Conservation (phyloP, 139 green algal genomes). For the Tetraselmis striata region DNA sequence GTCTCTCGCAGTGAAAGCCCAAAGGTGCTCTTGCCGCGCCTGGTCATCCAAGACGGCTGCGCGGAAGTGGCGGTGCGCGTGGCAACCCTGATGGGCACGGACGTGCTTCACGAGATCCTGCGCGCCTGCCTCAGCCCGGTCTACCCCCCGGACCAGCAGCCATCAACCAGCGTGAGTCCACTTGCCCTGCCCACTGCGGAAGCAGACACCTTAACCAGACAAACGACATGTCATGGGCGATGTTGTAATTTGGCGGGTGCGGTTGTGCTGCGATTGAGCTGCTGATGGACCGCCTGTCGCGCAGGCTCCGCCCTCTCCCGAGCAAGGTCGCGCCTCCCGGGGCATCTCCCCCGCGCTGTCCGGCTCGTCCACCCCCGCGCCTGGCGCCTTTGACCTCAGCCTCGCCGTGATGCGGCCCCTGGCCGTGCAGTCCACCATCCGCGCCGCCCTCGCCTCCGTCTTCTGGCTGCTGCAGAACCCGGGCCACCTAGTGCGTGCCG, state of each 20-base stretch:
- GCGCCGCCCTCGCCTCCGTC: background rate
- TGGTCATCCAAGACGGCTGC: background rate
- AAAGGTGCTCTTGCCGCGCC: background rate
- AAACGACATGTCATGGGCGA: too few relatives aligned
- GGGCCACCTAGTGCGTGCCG: background rate
- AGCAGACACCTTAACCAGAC: too few relatives aligned
- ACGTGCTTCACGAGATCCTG: background rate
- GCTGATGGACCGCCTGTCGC: too few relatives aligned
- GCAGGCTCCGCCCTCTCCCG: too few relatives aligned
- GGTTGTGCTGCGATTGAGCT: too few relatives aligned
- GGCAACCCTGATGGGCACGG: background rate
- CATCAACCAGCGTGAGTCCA: too few relatives aligned
- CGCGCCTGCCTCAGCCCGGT: background rate
- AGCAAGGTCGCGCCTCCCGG: too few relatives aligned
- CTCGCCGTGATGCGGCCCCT: background rate
- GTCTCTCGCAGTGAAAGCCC: background rate
- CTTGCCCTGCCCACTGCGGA: too few relatives aligned
- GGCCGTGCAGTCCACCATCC: background rate
- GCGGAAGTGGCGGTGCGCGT: background rate
- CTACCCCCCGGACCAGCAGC: background rate
- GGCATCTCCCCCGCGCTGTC: too few relatives aligned
- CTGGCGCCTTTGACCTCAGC: background rate
- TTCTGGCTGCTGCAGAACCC: background rate
- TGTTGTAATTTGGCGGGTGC: too few relatives aligned
- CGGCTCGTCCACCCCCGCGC: background rate